These are phyloP conservation scores for Claviceps sp. DNA, from an alignment of 2,329 filamentous ascomycete genomes.

Conservation along the genomic window DNA sequence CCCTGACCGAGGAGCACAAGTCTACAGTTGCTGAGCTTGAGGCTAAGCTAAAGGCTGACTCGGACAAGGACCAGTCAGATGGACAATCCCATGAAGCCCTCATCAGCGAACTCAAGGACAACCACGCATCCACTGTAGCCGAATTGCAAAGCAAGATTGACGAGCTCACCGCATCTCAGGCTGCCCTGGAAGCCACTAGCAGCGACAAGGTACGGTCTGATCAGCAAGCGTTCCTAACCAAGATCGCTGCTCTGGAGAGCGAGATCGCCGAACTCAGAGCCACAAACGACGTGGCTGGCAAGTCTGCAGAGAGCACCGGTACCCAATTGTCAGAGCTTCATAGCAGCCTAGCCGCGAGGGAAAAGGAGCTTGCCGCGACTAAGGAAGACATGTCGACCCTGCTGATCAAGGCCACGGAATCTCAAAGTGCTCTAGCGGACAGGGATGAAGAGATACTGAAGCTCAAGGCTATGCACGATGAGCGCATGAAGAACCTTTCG, in stretches of 20 bases:
- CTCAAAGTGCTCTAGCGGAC: slow-evolving; percentile 30
- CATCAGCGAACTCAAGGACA: slow-evolving; percentile 34
- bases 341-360: slow-evolving; percentile 27
- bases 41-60: slow-evolving; percentile 36
- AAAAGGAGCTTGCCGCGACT: slow-evolving; percentile 32
- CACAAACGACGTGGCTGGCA: slow-evolving; percentile 33
- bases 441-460: slow-evolving; percentile 37
- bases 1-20: slow-evolving; percentile 36
- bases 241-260: slow-evolving; percentile 36
- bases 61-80: slow-evolving; percentile 32
- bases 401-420: slow-evolving; percentile 33
- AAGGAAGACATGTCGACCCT: slow-evolving; percentile 29
- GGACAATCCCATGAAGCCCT: slow-evolving; percentile 34
- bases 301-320: slow-evolving; percentile 28
- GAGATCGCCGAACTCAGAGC: slow-evolving; percentile 38
- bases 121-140: slow-evolving; percentile 33
- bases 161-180: slow-evolving; percentile 34
- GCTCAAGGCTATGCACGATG: slow-evolving; percentile 42
- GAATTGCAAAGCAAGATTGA: slow-evolving; percentile 43
- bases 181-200: slow-evolving; percentile 30
- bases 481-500: slow-evolving; percentile 44
- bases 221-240: slow-evolving; percentile 29
- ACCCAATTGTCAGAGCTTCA: slow-evolving; percentile 25
- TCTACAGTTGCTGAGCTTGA: slow-evolving; percentile 35
- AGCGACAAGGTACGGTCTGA: slow-evolving; percentile 31